Evolutionary conservation across 2,329 filamentous ascomycete genomes (phyloP).

Genomic region (Fusarium sp.): DNA sequence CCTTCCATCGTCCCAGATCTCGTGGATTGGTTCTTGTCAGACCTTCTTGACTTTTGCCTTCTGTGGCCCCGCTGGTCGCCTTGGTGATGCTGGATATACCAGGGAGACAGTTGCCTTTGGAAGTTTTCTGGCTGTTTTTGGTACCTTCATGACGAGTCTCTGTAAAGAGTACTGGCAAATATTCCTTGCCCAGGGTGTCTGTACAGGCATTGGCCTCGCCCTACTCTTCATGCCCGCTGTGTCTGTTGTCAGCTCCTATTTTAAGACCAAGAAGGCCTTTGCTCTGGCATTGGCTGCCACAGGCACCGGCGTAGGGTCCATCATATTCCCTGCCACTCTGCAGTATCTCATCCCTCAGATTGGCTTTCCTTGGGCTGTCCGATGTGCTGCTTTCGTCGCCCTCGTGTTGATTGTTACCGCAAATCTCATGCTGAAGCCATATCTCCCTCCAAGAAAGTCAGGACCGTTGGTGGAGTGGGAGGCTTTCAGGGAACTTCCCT

Average conservation of each 20-base stretch:
- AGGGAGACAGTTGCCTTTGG: conserved; percentile 59
- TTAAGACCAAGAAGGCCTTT: conserved; percentile 68
- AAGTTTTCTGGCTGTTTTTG: conserved; percentile 60
- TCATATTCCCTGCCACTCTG: conserved; percentile 71
- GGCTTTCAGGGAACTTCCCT: conserved; percentile 71
- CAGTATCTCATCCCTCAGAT: conserved; percentile 69
- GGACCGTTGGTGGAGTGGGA: conserved; percentile 69
- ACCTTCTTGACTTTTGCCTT: conserved; percentile 65
- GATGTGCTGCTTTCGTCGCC: conserved; percentile 75
- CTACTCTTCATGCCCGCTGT: conserved; percentile 72
- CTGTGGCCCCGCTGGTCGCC: conserved; percentile 63
- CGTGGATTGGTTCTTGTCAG: conserved; percentile 66
- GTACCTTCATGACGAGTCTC: conserved; percentile 64
- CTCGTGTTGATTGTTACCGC: conserved; percentile 61
- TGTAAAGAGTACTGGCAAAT: conserved; percentile 66
- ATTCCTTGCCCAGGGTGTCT: conserved; percentile 68
- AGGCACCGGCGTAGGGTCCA: conserved; percentile 70
- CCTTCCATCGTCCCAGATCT: conserved; percentile 55
- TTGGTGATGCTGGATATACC: conserved; percentile 66
- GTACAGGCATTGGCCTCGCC: conserved; percentile 67
- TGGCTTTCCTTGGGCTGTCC: conserved; percentile 75
- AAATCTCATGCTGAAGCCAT: conserved; percentile 59
- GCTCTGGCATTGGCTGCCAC: conserved; percentile 73
- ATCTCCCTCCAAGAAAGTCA: conserved; percentile 63
- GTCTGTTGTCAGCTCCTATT: conserved; percentile 74